Evolutionary conservation across 108 stramenopile genomes (phyloP), one percentile per base, ranked within the genome.

Genomic region (Cyclotella choctawhatcheeana): DNA sequence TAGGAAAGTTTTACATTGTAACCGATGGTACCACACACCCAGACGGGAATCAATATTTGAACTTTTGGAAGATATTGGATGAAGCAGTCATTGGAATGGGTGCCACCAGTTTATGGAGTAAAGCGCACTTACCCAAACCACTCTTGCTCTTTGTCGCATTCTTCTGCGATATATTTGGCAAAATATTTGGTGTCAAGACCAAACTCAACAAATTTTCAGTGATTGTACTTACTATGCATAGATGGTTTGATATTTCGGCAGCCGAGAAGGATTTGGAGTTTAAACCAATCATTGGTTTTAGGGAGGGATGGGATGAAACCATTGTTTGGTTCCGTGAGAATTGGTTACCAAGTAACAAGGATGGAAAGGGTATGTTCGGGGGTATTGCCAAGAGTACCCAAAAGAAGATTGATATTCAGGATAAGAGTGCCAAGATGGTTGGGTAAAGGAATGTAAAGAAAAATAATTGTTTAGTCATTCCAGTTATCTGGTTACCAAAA

Each of bases 1-100:
- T 97, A 22, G 97, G 91, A 0, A 97, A 96, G 56, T 99, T 97
- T 76, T 99, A 99, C 83, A 95, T 99, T 61, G 90, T 97, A 40
- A 98, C 97, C 0, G 98, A 99, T 76, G 96, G 88, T n/a, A 82
- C 64, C 64, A 83, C 85, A 2, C 86, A 89, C 58, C 83, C 83
- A 3, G 43, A 73, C 24, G 82, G 77, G 25, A 77, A 82, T 47
- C 88, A 86, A 33, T 84, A 89, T 55, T 58, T 80, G 33, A 77
- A 79, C 37, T 97, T 99, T 83, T 99, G 98, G 98, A 82, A 86
- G 52, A 87, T 94, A 22, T 48, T 99, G n/a, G 95, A 99, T 74
- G 56, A 72, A 47, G 98, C 97, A 8, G 78, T 84, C 16, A 67
- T 86, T 26, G 93, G 78, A 3, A 97, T 99, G 97, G 97, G 96